Percentiles rank a stretch among this genome's conserved stretches.
Conservation (phyloP, 495 filamentous ascomycete genomes). For the Talaromyces ruber region DNA sequence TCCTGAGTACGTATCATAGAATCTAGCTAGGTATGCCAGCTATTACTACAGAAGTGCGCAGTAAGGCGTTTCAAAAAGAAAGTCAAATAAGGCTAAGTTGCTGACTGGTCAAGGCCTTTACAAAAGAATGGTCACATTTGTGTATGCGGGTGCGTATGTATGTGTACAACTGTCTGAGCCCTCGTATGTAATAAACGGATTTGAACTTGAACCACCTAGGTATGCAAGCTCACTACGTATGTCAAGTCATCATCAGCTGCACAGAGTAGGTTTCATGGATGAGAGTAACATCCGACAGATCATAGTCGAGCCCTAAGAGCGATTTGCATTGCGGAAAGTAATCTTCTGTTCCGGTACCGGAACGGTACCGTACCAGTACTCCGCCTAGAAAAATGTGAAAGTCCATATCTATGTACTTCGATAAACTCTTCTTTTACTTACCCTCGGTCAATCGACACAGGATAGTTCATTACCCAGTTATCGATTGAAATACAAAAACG, state of each 20-base stretch:
- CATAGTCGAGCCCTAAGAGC: no score
- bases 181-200: not conserved
- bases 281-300: not conserved
- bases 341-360: not conserved
- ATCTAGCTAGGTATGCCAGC: not conserved
- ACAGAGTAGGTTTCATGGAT: not conserved
- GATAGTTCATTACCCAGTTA: not conserved
- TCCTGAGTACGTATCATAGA: not conserved
- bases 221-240: not conserved
- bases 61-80: not conserved
- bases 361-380: no score
- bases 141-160: not conserved
- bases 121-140: not conserved
- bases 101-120: not conserved
- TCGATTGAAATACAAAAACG: not conserved
- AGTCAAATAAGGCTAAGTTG: not conserved
- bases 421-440: no score
- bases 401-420: no score
- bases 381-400: not conserved
- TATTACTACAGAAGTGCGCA: not conserved
- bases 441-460: not conserved
- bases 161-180: not conserved
- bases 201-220: not conserved
- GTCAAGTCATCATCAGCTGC: not conserved
- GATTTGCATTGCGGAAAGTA: no score